Percentiles rank a stretch among this genome's conserved stretches.
These are phyloP conservation scores for Penicillium sp. DNA, from an alignment of 2,329 filamentous ascomycete genomes.

Conservation along the genomic window DNA sequence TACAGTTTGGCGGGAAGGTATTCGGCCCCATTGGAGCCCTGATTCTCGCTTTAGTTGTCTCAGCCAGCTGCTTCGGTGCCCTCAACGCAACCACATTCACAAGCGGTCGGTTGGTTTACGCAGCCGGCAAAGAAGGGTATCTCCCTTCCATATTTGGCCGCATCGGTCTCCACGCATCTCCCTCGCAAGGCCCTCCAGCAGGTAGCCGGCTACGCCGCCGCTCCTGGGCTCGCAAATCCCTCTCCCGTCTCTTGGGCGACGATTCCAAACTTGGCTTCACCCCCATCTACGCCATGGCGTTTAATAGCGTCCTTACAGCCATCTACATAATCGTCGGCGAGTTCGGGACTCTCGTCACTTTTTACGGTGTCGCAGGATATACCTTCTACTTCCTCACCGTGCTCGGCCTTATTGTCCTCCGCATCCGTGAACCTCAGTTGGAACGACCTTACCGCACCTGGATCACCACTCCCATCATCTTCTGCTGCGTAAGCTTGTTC, in stretches of 20 bases:
- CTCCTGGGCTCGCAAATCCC: conserved; percentile 58
- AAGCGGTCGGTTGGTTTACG: conserved; percentile 86
- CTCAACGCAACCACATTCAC: conserved; percentile 95
- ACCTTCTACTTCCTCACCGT: conserved; percentile 97
- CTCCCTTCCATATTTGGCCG: conserved; percentile 79
- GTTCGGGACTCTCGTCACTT: conserved; percentile 88
- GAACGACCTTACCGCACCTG: conserved; percentile 92
- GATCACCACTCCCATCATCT: conserved; percentile 96
- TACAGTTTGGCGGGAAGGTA: conserved; percentile 86
- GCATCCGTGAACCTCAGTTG: conserved; percentile 81
- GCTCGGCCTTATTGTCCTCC: conserved; percentile 83
- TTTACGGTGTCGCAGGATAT: conserved; percentile 96
- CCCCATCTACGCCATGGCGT: conserved; percentile 83
- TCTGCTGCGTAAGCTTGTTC: conserved; percentile 96
- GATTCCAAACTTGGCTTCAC: conserved; percentile 83
- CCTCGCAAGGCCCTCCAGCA: conserved; percentile 22
- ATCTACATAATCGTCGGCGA: conserved; percentile 83
- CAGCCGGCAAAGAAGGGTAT: conserved; percentile 92
- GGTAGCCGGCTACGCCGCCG: conserved; percentile 42
- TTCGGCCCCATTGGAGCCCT: conserved; percentile 82
- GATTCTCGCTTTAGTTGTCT: conserved; percentile 82
- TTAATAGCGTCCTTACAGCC: conserved; percentile 73
- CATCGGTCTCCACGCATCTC: conserved; percentile 63
- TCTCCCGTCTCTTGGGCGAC: conserved; percentile 69
- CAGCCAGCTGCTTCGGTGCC: conserved; percentile 88